Percentiles rank a stretch among this genome's conserved stretches.
These are phyloP conservation scores for Solanum piurae DNA, from an alignment of 257 asterid genomes.

Conservation along the genomic window DNA sequence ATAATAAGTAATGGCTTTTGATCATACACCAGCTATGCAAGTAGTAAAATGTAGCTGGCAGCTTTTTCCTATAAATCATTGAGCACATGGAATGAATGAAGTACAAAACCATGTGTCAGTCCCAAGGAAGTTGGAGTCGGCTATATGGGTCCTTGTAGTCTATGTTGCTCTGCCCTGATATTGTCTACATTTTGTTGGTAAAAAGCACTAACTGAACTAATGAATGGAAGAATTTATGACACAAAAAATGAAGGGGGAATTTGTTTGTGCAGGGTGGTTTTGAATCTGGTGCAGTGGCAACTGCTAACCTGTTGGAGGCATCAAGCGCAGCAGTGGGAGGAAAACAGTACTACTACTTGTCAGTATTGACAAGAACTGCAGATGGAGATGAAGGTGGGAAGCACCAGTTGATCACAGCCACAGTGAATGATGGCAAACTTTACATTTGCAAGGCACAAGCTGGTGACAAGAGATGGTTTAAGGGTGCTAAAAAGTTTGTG, in stretches of 20 bases:
- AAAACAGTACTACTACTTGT: slow-evolving; percentile 38
- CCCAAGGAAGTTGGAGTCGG: background rate
- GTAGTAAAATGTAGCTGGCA: background rate
- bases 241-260: background rate
- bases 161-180: background rate
- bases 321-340: slow-evolving; percentile 47
- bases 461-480: slow-evolving; percentile 99
- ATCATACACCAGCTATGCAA: background rate
- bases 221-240: background rate
- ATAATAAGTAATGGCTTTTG: background rate
- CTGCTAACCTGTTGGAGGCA: slow-evolving; percentile 72
- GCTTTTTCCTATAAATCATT: background rate
- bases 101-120: background rate
- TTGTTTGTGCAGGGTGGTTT: slow-evolving; percentile 60
- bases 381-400: slow-evolving; percentile 91
- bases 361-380: slow-evolving; percentile 82
- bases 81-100: background rate
- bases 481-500: slow-evolving; percentile 75
- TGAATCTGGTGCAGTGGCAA: slow-evolving; percentile 64
- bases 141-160: background rate
- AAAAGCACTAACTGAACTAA: background rate
- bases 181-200: background rate
- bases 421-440: slow-evolving; percentile 63
- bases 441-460: slow-evolving; percentile 95
- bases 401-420: slow-evolving; percentile 66